These are phyloP conservation scores for Phytophthora pisi DNA, from an alignment of 352 stramenopile genomes.

Conservation along the genomic window DNA sequence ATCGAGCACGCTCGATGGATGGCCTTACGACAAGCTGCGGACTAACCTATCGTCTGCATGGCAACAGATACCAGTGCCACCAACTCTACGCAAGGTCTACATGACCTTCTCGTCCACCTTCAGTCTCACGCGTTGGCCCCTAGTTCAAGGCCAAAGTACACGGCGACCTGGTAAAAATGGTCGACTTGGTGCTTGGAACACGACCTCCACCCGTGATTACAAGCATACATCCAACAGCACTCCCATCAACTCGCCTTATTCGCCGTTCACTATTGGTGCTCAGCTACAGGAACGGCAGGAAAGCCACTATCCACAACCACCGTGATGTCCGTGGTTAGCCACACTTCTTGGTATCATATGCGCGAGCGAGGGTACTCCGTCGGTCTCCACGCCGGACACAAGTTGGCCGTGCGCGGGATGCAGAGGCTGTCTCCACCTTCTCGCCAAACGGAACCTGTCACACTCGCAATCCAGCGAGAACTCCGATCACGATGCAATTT, in stretches of 20 bases:
- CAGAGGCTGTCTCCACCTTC: conserved; percentile 5
- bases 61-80: conserved; percentile 5
- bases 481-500: conserved; percentile 6
- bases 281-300: not conserved
- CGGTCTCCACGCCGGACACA: conserved; percentile 9
- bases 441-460: conserved; percentile 8
- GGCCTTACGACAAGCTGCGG: not conserved
- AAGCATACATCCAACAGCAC: not conserved
- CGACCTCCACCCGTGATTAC: not conserved
- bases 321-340: conserved; percentile 20
- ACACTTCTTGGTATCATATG: conserved; percentile 24
- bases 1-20: not conserved
- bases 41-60: conserved; percentile 18
- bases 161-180: conserved; percentile 8
- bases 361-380: conserved; percentile 6
- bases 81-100: conserved; percentile 11
- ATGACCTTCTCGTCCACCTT: conserved; percentile 7
- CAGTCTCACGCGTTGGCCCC: conserved; percentile 5
- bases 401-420: conserved; percentile 25
- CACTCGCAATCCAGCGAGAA: not conserved
- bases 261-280: not conserved
- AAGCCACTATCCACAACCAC: not conserved
- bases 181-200: not conserved
- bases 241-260: conserved; percentile 2
- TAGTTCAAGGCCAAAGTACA: conserved; percentile 1